Conservation (phyloP, 139 green algal genomes). For the Picochlorum sp. region DNA sequence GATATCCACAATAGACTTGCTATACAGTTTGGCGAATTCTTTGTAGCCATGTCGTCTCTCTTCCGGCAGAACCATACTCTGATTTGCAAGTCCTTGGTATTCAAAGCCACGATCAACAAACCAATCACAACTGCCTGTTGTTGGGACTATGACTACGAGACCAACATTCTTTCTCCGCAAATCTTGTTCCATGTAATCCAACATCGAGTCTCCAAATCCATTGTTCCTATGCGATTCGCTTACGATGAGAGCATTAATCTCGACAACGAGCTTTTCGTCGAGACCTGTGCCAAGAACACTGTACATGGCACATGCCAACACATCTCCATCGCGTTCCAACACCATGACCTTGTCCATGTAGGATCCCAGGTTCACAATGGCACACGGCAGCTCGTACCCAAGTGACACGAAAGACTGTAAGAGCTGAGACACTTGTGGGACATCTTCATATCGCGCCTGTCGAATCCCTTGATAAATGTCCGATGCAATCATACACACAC, state of each 20-base stretch:
- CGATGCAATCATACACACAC: conserved; percentile 71
- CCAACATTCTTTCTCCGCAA: conserved; percentile 47
- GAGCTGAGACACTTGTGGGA: conserved; percentile 42
- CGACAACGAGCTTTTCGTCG: conserved; percentile 37
- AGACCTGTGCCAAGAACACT: conserved; percentile 10
- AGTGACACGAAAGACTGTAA: conserved; percentile 41
- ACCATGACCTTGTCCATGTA: conserved; percentile 32
- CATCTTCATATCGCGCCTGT: conserved; percentile 45
- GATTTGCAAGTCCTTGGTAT: conserved; percentile 14
- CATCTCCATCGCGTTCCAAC: conserved; percentile 41
- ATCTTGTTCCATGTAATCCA: conserved; percentile 60
- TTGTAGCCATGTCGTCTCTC: conserved; percentile 27
- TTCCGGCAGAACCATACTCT: conserved; percentile 17
- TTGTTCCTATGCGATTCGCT: conserved; percentile 52
- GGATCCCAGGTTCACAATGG: conserved; percentile 13
- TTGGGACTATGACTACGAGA: conserved; percentile 56
- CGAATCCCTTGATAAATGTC: conserved; percentile 94
- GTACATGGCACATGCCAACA: conserved; percentile 65
- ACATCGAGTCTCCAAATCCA: conserved; percentile 82
- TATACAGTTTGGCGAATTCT: conserved; percentile 65
- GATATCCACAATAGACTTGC: conserved; percentile 59
- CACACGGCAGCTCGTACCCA: conserved; percentile 33
- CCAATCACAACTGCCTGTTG: conserved; percentile 33
- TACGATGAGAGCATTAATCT: conserved; percentile 87
- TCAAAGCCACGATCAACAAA: conserved; percentile 51